Conservation (phyloP, 2,329 filamentous ascomycete genomes). For the Penicillium griseofulvum region DNA sequence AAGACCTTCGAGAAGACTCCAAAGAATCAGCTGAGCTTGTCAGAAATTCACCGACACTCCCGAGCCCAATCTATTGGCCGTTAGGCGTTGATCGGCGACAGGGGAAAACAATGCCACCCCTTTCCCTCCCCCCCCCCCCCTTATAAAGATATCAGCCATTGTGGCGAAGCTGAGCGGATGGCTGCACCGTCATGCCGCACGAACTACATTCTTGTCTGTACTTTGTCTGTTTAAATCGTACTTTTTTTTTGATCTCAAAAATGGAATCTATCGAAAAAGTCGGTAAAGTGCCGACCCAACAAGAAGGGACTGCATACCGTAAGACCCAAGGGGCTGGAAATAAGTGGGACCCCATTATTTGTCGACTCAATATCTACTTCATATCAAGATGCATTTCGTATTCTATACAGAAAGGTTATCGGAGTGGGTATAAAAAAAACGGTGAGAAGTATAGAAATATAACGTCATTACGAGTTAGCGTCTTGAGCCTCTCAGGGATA, state of each 20-base stretch:
- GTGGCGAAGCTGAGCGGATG: not conserved
- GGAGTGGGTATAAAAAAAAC: conserved; percentile 18
- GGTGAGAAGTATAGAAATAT: conserved; percentile 13
- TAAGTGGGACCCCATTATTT: conserved; percentile 23
- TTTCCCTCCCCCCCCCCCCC: conserved; percentile 3
- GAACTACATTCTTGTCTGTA: not conserved
- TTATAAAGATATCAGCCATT: not conserved
- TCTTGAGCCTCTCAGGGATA: conserved; percentile 11
- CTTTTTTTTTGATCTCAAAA: not conserved
- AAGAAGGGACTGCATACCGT: conserved; percentile 14
- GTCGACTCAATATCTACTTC: not conserved
- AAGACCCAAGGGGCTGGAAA: conserved; percentile 23
- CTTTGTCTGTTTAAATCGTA: not conserved
- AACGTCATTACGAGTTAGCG: conserved; percentile 5
- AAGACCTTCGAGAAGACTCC: conserved; percentile 20
- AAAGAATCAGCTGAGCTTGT: conserved; percentile 24
- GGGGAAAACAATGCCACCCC: conserved; percentile 7
- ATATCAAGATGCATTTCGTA: not conserved
- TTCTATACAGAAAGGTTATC: conserved; percentile 14
- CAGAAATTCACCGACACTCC: conserved; percentile 28
- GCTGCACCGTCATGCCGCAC: not conserved
- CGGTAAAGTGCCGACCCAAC: conserved; percentile 27
- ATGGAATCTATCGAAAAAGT: conserved; percentile 20
- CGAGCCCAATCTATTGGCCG: conserved; percentile 15
- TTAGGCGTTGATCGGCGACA: conserved; percentile 17